phyloP scores from a whole-genome alignment of 345 rosid genomes.

The Lenwebbia sp. region DNA sequence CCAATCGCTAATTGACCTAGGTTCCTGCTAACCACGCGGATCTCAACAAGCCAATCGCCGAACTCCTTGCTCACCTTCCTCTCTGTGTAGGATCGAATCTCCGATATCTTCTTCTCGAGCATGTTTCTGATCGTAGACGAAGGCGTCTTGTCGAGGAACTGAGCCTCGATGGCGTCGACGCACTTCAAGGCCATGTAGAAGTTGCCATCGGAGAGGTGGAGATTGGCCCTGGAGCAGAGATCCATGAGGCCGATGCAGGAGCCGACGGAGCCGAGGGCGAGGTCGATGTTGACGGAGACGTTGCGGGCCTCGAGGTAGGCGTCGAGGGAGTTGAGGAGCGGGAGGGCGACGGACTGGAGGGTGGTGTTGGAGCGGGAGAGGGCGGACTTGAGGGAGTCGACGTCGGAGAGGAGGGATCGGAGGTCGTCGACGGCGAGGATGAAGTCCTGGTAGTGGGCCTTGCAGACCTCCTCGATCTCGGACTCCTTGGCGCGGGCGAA shows the following conservation, averaged over 20 bases:
- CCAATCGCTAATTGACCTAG: constrained; percentile 93
- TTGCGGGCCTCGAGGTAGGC: constrained; percentile 64
- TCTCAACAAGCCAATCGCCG: constrained; percentile 95
- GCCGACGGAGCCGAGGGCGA: constrained; percentile 44
- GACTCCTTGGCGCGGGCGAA: constrained; percentile 86
- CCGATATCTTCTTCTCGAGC: constrained; percentile 83
- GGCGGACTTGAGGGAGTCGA: constrained; percentile 82
- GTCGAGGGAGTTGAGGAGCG: constrained; percentile 73
- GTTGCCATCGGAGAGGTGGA: constrained; percentile 51
- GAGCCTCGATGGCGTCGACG: constrained; percentile 60
- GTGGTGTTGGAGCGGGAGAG: constrained; percentile 78
- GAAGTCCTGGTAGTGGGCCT: constrained; percentile 97
- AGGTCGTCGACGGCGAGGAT: constrained; percentile 96
- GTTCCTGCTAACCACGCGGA: constrained; percentile 87
- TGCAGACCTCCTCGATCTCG: constrained; percentile 96
- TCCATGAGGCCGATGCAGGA: constrained; percentile 61
- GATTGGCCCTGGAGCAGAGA: constrained; percentile 66
- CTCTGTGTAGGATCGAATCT: constrained; percentile 67
- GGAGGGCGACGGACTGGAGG: constrained; percentile 75
- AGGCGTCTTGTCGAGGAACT: constrained; percentile 50
- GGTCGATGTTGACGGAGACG: constrained; percentile 57
- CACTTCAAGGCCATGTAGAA: constrained; percentile 92
- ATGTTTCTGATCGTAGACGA: constrained; percentile 70
- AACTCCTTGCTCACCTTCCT: constrained; percentile 81
- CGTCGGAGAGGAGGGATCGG: constrained; percentile 94